Evolutionary conservation across 768 basidiomycete species (phyloP), one percentile per base, ranked within the genome.

Genomic region (Leccinum subgranulosum): DNA sequence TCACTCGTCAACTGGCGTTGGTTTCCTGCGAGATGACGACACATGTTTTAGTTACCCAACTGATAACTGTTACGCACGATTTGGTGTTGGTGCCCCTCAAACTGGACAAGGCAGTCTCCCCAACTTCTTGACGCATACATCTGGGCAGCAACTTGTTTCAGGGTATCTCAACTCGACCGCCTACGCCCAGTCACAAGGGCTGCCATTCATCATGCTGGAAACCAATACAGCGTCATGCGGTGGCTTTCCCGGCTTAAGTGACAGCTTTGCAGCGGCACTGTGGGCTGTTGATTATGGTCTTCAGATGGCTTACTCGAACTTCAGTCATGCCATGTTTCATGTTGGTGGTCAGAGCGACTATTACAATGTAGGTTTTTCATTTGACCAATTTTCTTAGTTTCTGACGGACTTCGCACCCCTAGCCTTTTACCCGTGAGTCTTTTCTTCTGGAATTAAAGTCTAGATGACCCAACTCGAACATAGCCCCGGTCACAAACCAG

Each of bases 331-430:
- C 12, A 62, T 76, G 41, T 69, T 78, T 36, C 78, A 88, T 60
- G 73, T 86, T 46, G 85, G 86, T 69, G 86, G 87, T 47, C 82
- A 84, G 70, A 79, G 79, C 56, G 83, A 81, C 1, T 84, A 75
- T 66, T 87, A 88, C 64, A 88, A 88, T 73, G 84, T 85, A 63
- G 47, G 75, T 74, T 4, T 33, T 27, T 11, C n/a, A n/a, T n/a
- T 29, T 29, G 12, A 4, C 46, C 17, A 34, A 27, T 11, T 52
- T 66, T 33, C 17, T 6, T 6, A 15, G 4, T 51, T 34, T 23
- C 21, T 51, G 21, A 34, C 6, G 6, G 31, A 51, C 33, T 9
- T 25, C 9, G 4, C 49, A 41, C 6, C n/a, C 27, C 3, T 15
- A 74, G 73, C 77, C 73, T 68, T 78, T 75, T 75, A 77, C 67